Base-by-base conservation (phyloP, 2,329 filamentous ascomycete genomes). In the Calonectria henricotiae region DNA sequence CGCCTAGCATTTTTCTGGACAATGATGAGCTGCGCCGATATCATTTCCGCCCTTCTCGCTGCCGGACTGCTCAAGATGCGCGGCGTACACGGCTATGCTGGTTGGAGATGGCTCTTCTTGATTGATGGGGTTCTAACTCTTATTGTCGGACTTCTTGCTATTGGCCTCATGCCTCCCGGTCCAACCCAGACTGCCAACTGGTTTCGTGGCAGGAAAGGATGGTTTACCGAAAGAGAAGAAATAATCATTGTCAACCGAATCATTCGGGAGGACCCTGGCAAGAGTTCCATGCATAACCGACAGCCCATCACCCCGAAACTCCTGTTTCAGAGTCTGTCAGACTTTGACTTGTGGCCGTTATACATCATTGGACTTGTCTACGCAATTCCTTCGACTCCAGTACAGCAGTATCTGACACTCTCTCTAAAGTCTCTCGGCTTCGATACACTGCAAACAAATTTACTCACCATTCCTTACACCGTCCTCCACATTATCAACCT, bases 171-270 rank as follows among this genome's bases (percentile, higher is more conserved):
- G 85, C 89, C 89, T 0, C 81, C 85, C 1, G 62, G 62, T 3
- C 70, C 70, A 8, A 71, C 69, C 0, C 67, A 69, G 54, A 70
- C 71, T 4, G 69, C 69, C 7, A 39, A 49, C 5, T 70, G 68
- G 65, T 71, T 71, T 25, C 65, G 62, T 8, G 83, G 87, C 1
- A 84, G 82, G 25, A 85, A 86, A 2, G 86, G 88, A 0, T 92
- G 90, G 90, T 92, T 91, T 77, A 87, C 76, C 4, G 87, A 90
- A 51, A 85, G 79, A 78, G 89, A 91, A 72, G 87, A 90, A 68
- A 83, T 82, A 25, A 91, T 92, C 68, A 85, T 92, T 2, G 88
- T 91, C 44, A 92, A 91, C 73, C 83, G 91, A 1, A 79, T 86
- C 9, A 74, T 86, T 8, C 86, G 90, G 1, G 90, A 92, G 51